These are phyloP conservation scores for Starmera pachycereana DNA, from an alignment of 805 yeast species.

Conservation along the genomic window DNA sequence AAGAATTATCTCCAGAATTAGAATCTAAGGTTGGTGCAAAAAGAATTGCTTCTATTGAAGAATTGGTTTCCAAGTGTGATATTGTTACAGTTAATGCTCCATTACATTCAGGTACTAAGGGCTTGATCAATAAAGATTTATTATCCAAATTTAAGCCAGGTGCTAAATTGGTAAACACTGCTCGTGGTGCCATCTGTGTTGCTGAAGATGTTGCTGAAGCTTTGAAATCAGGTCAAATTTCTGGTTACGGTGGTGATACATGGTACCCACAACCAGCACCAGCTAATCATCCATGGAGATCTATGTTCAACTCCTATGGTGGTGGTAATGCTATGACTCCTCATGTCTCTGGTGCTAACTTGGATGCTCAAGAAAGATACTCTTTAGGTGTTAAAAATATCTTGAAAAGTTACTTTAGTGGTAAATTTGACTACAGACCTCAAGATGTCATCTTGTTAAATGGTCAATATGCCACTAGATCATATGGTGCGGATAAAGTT, in stretches of 20 bases:
- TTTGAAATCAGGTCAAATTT: slow-evolving; percentile 51
- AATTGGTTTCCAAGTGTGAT: slow-evolving; percentile 57
- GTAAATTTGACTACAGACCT: slow-evolving; percentile 60
- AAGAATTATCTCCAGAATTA: slow-evolving; percentile 48
- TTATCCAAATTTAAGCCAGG: slow-evolving; percentile 65
- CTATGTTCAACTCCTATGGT: slow-evolving; percentile 51
- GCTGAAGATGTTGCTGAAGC: slow-evolving; percentile 72
- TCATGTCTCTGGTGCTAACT: slow-evolving; percentile 68
- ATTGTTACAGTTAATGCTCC: slow-evolving; percentile 73
- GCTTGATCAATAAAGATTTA: slow-evolving; percentile 55
- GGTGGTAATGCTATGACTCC: slow-evolving; percentile 84
- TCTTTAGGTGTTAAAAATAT: slow-evolving; percentile 60
- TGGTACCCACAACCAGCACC: slow-evolving; percentile 86
- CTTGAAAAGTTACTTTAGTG: slow-evolving; percentile 50
- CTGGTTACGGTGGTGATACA: slow-evolving; percentile 82
- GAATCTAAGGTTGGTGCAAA: slow-evolving; percentile 49
- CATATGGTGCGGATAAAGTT: slow-evolving; percentile 46
- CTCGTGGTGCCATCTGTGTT: slow-evolving; percentile 72
- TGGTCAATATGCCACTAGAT: slow-evolving; percentile 64
- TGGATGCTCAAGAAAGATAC: slow-evolving; percentile 72
- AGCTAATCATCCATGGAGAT: slow-evolving; percentile 67
- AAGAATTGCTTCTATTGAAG: slow-evolving; percentile 50
- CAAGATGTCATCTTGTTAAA: slow-evolving; percentile 62
- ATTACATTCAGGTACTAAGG: slow-evolving; percentile 58
- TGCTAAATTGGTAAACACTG: slow-evolving; percentile 67